These are phyloP conservation scores for Pyrus betulifolia DNA, from an alignment of 306 rosid species.

Conservation along the genomic window DNA sequence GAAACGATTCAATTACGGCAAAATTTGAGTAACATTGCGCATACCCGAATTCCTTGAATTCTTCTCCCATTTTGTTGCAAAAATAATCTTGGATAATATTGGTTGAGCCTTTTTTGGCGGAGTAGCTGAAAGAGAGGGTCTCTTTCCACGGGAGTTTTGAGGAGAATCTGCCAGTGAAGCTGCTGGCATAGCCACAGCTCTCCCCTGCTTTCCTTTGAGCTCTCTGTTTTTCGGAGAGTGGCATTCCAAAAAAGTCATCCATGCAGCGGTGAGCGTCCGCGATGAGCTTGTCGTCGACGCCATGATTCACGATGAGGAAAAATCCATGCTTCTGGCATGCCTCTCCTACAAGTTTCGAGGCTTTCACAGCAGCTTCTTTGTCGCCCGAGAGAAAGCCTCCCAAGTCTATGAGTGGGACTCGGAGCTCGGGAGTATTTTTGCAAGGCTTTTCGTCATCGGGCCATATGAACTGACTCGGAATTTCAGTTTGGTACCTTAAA, in stretches of 20 bases:
- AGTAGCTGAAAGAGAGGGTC: slow-evolving; percentile 62
- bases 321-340: slow-evolving; percentile 84
- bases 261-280: slow-evolving; percentile 54
- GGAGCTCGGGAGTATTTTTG: slow-evolving; percentile 40
- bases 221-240: slow-evolving; percentile 67
- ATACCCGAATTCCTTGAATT: slow-evolving; percentile 63
- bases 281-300: slow-evolving; percentile 45
- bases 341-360: slow-evolving; percentile 47
- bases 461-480: slow-evolving; percentile 86
- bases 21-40: not conserved
- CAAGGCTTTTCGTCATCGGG: slow-evolving; percentile 79
- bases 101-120: slow-evolving; percentile 27
- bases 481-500: slow-evolving; percentile 31
- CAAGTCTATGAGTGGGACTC: slow-evolving; percentile 62
- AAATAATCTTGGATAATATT: slow-evolving; percentile 45
- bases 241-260: slow-evolving; percentile 64
- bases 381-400: slow-evolving; percentile 55
- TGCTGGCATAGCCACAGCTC: slow-evolving; percentile 90
- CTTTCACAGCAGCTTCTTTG: slow-evolving; percentile 35
- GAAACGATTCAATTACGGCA: not conserved
- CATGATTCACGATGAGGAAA: slow-evolving; percentile 80
- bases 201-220: slow-evolving; percentile 77
- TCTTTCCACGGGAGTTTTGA: slow-evolving; percentile 96
- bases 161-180: slow-evolving; percentile 84
- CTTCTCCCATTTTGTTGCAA: slow-evolving; percentile 41